These are phyloP conservation scores for Syzygium grande DNA, from an alignment of 345 rosid species.

Conservation along the genomic window DNA sequence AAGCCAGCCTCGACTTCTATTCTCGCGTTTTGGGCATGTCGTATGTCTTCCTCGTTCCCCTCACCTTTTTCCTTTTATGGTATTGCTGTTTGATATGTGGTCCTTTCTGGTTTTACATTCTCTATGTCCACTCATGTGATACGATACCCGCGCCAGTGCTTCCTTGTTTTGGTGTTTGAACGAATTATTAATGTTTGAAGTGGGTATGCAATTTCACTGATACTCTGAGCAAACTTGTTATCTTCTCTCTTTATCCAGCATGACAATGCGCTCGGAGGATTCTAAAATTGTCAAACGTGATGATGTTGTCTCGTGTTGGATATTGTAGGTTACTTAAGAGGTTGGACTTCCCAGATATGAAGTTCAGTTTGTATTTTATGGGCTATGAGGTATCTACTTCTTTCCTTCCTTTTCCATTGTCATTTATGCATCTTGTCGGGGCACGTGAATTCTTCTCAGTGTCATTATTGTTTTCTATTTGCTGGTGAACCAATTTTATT, in stretches of 20 bases:
- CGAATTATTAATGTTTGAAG: background rate
- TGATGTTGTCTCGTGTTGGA: background rate
- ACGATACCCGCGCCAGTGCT: background rate
- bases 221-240: background rate
- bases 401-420: background rate
- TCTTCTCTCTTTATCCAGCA: background rate
- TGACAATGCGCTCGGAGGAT: background rate
- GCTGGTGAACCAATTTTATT: background rate
- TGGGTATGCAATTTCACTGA: background rate
- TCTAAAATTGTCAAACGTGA: background rate
- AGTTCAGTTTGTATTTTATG: conserved; percentile 80
- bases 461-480: background rate
- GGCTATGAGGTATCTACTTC: conserved; percentile 68
- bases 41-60: conserved; percentile 35
- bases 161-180: background rate
- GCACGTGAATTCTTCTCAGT: too few species aligned
- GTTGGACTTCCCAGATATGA: conserved; percentile 83
- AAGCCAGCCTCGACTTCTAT: conserved; percentile 79
- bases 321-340: conserved; percentile 74
- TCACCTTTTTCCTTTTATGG: background rate
- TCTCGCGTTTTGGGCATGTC: conserved; percentile 94
- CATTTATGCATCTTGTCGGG: background rate
- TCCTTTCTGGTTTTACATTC: background rate
- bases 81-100: background rate
- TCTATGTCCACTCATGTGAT: background rate